Evolutionary conservation across 352 stramenopile species (phyloP).

Genomic region (Phytophthora tentaculata): DNA sequence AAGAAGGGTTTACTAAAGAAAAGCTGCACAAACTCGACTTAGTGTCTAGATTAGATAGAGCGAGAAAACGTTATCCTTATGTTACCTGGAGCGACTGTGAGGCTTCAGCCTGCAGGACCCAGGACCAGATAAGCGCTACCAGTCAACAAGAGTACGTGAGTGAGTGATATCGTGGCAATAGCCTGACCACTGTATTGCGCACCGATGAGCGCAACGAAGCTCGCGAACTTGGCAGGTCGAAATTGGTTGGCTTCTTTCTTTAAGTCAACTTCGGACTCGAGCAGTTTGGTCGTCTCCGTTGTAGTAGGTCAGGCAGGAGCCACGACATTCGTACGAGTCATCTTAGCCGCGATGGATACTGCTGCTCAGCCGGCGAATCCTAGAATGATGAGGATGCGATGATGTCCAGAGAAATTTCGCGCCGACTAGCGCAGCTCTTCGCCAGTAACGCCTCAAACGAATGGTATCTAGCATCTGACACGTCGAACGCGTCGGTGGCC

Average conservation of each 20-base stretch:
- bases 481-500: slow-evolving; percentile 16
- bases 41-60: neutral
- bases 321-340: slow-evolving; percentile 31
- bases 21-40: slow-evolving; percentile 3
- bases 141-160: no score
- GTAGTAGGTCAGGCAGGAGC: slow-evolving; percentile 17
- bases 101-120: slow-evolving; percentile 39
- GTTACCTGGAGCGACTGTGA: slow-evolving; percentile 38
- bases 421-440: slow-evolving; percentile 10
- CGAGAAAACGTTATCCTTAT: neutral
- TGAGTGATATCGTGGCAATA: neutral
- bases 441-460: slow-evolving; percentile 10
- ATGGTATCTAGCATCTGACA: slow-evolving; percentile 1
- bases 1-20: slow-evolving; percentile 56
- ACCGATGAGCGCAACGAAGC: slow-evolving; percentile 34
- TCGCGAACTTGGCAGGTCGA: slow-evolving; percentile 28
- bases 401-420: slow-evolving; percentile 4
- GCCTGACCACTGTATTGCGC: neutral
- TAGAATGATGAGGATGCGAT: slow-evolving; percentile 24
- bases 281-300: slow-evolving; percentile 33
- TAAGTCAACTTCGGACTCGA: slow-evolving; percentile 15
- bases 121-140: slow-evolving; percentile 38
- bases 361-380: slow-evolving; percentile 4
- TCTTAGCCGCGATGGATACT: no score
- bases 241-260: slow-evolving; percentile 25